phyloP scores from a whole-genome alignment of 2,329 filamentous ascomycete species.

The Aspergillus niger region DNA sequence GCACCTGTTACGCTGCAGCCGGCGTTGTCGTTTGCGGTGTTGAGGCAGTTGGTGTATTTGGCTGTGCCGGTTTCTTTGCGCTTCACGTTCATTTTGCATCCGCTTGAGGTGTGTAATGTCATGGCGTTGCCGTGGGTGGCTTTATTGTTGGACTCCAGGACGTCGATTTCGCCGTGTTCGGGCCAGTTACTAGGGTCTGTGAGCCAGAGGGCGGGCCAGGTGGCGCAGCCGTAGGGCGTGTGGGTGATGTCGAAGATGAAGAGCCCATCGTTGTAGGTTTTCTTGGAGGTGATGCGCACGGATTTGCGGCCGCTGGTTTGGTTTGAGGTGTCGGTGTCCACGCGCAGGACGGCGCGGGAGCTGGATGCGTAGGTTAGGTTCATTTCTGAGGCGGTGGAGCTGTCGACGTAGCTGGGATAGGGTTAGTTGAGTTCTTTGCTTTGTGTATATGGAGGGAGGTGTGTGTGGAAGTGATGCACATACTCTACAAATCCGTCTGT shows the following conservation, averaged over 20 bases:
- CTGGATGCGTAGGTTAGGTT: slow-evolving; percentile 65
- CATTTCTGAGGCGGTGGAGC: slow-evolving; percentile 31
- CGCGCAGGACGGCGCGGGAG: slow-evolving; percentile 58
- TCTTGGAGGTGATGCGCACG: slow-evolving; percentile 64
- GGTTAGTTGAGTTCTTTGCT: background rate
- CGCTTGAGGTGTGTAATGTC: slow-evolving; percentile 61
- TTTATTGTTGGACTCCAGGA: slow-evolving; percentile 62
- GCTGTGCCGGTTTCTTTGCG: slow-evolving; percentile 56
- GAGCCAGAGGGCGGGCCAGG: slow-evolving; percentile 69
- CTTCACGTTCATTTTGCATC: slow-evolving; percentile 56
- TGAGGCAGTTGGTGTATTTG: slow-evolving; percentile 53
- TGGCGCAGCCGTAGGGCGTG: slow-evolving; percentile 64
- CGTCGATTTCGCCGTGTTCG: slow-evolving; percentile 64
- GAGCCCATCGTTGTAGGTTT: slow-evolving; percentile 61
- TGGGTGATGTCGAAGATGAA: slow-evolving; percentile 69
- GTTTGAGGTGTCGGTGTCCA: slow-evolving; percentile 63
- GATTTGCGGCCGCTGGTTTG: slow-evolving; percentile 64
- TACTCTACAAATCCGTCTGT: slow-evolving; percentile 5
- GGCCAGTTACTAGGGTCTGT: slow-evolving; percentile 65
- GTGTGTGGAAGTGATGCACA: background rate
- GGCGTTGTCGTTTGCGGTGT: slow-evolving; percentile 54
- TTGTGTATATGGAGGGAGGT: too few relatives aligned
- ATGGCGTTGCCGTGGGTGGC: slow-evolving; percentile 59
- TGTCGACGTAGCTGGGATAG: slow-evolving; percentile 43
- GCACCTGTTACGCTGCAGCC: slow-evolving; percentile 59